Base-by-base conservation (phyloP, 495 filamentous ascomycete species). In the Xylaria scruposa region DNA sequence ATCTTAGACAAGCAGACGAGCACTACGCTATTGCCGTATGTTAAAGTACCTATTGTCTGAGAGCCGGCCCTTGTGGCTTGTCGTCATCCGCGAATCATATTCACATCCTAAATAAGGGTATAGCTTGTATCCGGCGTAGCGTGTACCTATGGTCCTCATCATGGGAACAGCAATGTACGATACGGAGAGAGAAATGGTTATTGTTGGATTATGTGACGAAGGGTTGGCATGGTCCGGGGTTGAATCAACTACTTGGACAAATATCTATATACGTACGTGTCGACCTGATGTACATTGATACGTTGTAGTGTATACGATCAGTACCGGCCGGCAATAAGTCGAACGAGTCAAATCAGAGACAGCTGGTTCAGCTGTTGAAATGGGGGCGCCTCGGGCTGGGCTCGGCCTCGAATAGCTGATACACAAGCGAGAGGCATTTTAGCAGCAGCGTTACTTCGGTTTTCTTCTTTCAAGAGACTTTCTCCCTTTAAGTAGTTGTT, bases 321-420 rank as follows among this genome's bases (percentile, higher is more conserved):
- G 54, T 12, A 54, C 31, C 64, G 64, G 46, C 46, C 47, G 64
- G 64, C 64, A 54, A 47, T 47, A 54, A n/a, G 36, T 26, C 31
- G 64, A 40, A 47, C 31, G 65, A 66, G 61, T 33, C 36, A 31
- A 46, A 13, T 2, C 4, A 64, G 44, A 49, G 46, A 29, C 33
- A 38, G 38, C 13, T 29, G 63, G 46, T 9, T 49, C 21, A 66
- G 63, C 19, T 49, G 46, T 46, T 38, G 63, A 66, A 66, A 66
- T 5, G 17, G 29, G 63, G 26, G 24, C 46, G 46, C 29, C 44
- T 36, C 31, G 29, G 63, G 44, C 46, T 66, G 44, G 46, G n/a
- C 62, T 65, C 44, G 62, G 51, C 42, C 17, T 31, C 26, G 62
- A 65, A 49, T 65, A 17, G 62, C 7, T 31, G 44, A 47, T 49